These are phyloP conservation scores for Fusarium nanum DNA, from an alignment of 2,329 filamentous ascomycete species.

Conservation along the genomic window DNA sequence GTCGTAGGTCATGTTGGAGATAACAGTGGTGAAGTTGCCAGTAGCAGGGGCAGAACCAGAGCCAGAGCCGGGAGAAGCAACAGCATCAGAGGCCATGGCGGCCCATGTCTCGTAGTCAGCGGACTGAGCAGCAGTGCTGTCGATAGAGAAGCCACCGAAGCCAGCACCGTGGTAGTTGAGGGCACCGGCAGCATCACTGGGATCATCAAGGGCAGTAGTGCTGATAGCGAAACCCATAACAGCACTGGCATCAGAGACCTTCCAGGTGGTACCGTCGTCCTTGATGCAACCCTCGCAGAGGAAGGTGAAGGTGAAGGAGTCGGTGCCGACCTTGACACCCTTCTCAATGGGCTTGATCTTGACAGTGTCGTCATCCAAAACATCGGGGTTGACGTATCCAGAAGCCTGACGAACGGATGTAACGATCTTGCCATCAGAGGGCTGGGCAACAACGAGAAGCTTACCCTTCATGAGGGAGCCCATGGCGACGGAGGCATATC, in stretches of 20 bases:
- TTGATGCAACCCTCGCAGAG: constrained; percentile 69
- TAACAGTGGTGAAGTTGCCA: constrained; percentile 48
- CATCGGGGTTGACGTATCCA: constrained; percentile 68
- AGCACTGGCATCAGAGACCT: constrained; percentile 58
- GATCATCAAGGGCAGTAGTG: constrained; percentile 55
- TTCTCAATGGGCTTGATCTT: constrained; percentile 66
- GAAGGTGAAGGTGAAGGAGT: constrained; percentile 72
- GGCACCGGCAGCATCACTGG: constrained; percentile 49
- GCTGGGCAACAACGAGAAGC: constrained; percentile 69
- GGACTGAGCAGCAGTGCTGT: constrained; percentile 52
- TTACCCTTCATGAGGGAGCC: constrained; percentile 68
- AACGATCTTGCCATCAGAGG: constrained; percentile 63
- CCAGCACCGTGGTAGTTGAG: constrained; percentile 55
- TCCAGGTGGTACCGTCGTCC: constrained; percentile 57
- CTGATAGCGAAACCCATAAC: constrained; percentile 69
- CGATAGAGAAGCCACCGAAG: constrained; percentile 59
- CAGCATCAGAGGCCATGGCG: constrained; percentile 56
- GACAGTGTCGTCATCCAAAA: constrained; percentile 69
- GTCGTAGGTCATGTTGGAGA: constrained; percentile 60
- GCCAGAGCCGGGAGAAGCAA: constrained; percentile 44
- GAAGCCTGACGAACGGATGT: constrained; percentile 69
- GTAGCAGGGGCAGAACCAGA: constrained; percentile 38
- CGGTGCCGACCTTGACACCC: constrained; percentile 66
- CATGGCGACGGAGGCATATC: constrained; percentile 67
- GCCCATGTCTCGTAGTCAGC: constrained; percentile 58